Percentiles rank a stretch among this genome's conserved stretches.
phyloP scores from a whole-genome alignment of 2,329 filamentous ascomycete genomes.

The Tolypocladium tundrense region DNA sequence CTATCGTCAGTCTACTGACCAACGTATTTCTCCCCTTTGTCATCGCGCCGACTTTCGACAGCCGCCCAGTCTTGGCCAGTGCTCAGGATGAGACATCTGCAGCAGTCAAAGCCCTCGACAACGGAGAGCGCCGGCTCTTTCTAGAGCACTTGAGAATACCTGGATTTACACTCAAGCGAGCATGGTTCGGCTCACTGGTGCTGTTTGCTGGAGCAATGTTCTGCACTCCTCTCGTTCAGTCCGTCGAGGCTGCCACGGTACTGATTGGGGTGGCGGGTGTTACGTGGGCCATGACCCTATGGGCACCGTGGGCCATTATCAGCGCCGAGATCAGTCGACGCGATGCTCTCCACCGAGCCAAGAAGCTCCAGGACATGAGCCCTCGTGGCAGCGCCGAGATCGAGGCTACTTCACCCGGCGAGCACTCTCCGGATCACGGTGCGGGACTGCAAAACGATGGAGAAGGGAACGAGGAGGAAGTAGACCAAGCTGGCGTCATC shows the following conservation, averaged over 20 bases:
- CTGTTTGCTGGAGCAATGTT: conserved; percentile 76
- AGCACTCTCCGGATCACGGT: conserved; percentile 9
- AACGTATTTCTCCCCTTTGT: conserved; percentile 81
- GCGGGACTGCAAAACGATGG: conserved; percentile 9
- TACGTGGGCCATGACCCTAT: conserved; percentile 85
- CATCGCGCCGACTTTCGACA: conserved; percentile 69
- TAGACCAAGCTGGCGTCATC: conserved; percentile 79
- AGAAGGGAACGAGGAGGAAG: conserved; percentile 43
- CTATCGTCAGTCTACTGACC: conserved; percentile 69
- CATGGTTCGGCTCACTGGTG: conserved; percentile 80
- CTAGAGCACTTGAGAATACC: conserved; percentile 63
- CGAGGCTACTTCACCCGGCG: conserved; percentile 1
- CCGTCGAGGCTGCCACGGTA: conserved; percentile 60
- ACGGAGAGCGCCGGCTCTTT: conserved; percentile 27
- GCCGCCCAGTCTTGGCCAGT: conserved; percentile 20
- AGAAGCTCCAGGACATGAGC: conserved; percentile 14
- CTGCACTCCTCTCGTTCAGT: conserved; percentile 67
- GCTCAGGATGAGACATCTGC: conserved; percentile 16
- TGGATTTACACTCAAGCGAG: conserved; percentile 74
- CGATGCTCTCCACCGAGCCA: conserved; percentile 46
- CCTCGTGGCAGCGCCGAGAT: conserved; percentile 3
- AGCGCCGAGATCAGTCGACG: conserved; percentile 82
- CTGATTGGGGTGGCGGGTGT: conserved; percentile 77
- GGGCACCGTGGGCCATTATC: conserved; percentile 94
- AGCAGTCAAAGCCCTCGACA: conserved; percentile 7